These are phyloP conservation scores for Xerocomellus dryophilus DNA, from an alignment of 768 basidiomycete genomes.

Conservation along the genomic window DNA sequence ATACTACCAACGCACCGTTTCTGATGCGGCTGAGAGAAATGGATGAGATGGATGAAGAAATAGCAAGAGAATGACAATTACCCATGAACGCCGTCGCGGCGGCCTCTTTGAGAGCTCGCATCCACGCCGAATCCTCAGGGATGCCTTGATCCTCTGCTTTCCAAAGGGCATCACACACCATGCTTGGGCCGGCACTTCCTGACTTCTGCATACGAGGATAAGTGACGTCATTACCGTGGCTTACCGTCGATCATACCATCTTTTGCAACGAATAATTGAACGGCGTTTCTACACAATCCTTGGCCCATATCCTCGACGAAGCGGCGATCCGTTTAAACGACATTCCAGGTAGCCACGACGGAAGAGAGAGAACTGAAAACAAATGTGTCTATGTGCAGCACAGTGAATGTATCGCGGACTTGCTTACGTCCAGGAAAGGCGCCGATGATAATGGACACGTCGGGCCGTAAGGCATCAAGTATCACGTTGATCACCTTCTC, in stretches of 20 bases:
- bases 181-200: background rate
- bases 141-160: slow-evolving; percentile 1
- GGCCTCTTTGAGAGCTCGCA: slow-evolving; percentile 6
- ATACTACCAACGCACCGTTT: slow-evolving; percentile 11
- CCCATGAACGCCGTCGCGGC: slow-evolving; percentile 14
- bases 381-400: background rate
- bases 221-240: background rate
- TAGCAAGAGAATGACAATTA: background rate
- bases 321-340: slow-evolving; percentile 3
- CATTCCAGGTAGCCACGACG: slow-evolving; percentile 16
- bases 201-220: background rate
- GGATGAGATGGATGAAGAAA: background rate
- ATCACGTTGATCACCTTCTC: slow-evolving; percentile 4
- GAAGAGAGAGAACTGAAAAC: slow-evolving; percentile 2
- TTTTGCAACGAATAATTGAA: slow-evolving; percentile 6
- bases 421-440: slow-evolving; percentile 15
- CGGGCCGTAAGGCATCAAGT: slow-evolving; percentile 4
- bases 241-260: background rate
- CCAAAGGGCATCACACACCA: slow-evolving; percentile 7
- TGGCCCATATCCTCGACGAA: background rate
- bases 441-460: slow-evolving; percentile 7
- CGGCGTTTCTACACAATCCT: slow-evolving; percentile 11
- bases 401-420: background rate
- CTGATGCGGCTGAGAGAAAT: slow-evolving; percentile 5
- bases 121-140: slow-evolving; percentile 2